These are phyloP conservation scores for Coemansia aciculifera DNA, from an alignment of 192 early-diverging fungal genomes.

Conservation along the genomic window DNA sequence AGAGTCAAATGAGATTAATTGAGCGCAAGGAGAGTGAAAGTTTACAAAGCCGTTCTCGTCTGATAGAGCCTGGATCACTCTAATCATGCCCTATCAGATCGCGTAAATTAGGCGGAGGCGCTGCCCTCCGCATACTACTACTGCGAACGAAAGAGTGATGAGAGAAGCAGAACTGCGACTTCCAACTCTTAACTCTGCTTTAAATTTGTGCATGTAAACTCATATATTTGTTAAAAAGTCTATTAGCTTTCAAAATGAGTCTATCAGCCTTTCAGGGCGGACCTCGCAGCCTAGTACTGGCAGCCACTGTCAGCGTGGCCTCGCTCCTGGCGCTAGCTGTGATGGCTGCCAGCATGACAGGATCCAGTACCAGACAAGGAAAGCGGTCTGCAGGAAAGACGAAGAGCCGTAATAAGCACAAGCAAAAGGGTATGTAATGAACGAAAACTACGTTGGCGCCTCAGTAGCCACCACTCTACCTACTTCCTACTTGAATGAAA, in stretches of 20 bases:
- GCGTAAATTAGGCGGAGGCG: neutral
- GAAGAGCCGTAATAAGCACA: slow-evolving; percentile 10
- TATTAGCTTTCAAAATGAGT: neutral
- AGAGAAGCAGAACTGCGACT: neutral
- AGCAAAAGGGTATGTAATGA: slow-evolving; percentile 13
- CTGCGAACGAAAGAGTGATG: neutral
- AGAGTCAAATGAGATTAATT: neutral
- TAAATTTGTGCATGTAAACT: neutral
- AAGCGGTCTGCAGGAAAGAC: slow-evolving; percentile 11
- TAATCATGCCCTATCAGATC: neutral
- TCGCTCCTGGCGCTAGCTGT: slow-evolving; percentile 37
- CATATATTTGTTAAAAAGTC: neutral
- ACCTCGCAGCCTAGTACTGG: slow-evolving; percentile 31
- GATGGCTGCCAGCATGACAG: slow-evolving; percentile 17
- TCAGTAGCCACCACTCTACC: neutral
- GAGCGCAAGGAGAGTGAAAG: neutral
- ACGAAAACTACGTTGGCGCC: neutral
- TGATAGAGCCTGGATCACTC: neutral
- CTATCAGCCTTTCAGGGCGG: slow-evolving; percentile 12
- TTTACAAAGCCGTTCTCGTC: no score
- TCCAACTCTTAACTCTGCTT: neutral
- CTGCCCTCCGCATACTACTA: neutral
- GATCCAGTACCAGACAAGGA: neutral
- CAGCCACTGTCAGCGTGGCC: slow-evolving; percentile 39
- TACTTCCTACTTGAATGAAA: neutral